Evolutionary conservation across 2,329 filamentous ascomycete genomes (phyloP).

Genomic region (Diatrype stigma): DNA sequence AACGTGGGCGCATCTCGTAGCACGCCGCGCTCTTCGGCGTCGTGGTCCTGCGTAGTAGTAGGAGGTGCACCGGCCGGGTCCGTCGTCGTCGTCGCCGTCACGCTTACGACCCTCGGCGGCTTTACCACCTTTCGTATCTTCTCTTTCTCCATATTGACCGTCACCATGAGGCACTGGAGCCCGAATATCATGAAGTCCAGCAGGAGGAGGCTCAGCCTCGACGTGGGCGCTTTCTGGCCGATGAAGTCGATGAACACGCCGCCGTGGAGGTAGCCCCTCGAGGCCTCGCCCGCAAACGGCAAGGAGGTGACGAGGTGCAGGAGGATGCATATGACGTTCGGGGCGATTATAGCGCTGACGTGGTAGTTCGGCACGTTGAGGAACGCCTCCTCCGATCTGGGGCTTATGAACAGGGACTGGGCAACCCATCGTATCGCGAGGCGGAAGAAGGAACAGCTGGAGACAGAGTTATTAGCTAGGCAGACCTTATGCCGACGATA

Average conservation of each 20-base stretch:
- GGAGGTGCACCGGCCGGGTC: constrained; percentile 14
- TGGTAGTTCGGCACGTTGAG: constrained; percentile 55
- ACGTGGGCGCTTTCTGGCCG: constrained; percentile 59
- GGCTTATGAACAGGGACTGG: constrained; percentile 62
- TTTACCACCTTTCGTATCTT: constrained; percentile 47
- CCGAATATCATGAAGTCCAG: constrained; percentile 53
- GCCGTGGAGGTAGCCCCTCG: constrained; percentile 63
- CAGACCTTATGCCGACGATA: no score
- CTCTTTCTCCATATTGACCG: constrained; percentile 58
- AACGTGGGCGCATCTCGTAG: constrained; percentile 32
- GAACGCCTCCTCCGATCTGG: constrained; percentile 54
- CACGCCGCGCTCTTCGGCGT: constrained; percentile 54
- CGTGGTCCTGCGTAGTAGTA: constrained; percentile 42
- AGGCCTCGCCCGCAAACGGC: constrained; percentile 54
- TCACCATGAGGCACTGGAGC: constrained; percentile 61
- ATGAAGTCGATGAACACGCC: constrained; percentile 65
- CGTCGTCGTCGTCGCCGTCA: constrained; percentile 15
- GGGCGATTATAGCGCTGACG: constrained; percentile 53
- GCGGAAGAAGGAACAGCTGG: constrained; percentile 62
- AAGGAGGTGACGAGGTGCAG: constrained; percentile 54
- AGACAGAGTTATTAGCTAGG: no score
- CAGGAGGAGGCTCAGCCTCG: constrained; percentile 49
- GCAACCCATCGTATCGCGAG: constrained; percentile 54
- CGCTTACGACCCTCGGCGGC: constrained; percentile 23
- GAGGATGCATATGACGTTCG: constrained; percentile 58